Percentiles rank a stretch among this genome's conserved stretches.
phyloP scores from a whole-genome alignment of 23 red algal genomes.

The Gracilaria caudata region DNA sequence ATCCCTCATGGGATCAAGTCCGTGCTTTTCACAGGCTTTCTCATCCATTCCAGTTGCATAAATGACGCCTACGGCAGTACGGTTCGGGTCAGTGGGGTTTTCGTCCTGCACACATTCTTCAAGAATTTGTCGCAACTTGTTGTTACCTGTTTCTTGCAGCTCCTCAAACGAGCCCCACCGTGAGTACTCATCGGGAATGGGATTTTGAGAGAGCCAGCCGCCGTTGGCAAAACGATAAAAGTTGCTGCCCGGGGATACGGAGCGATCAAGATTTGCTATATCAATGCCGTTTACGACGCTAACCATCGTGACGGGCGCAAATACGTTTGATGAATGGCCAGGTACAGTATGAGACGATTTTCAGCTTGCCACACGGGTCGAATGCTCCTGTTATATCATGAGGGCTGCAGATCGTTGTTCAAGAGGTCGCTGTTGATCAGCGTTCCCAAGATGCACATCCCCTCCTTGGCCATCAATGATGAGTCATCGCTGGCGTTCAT shows the following conservation, averaged over 20 bases:
- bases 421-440: too few relatives aligned
- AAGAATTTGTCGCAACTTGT: constrained; percentile 61
- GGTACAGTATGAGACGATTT: too few relatives aligned
- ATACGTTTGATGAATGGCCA: too few relatives aligned
- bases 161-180: constrained; percentile 82
- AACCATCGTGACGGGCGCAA: neutral
- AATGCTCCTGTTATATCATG: too few relatives aligned
- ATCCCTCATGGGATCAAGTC: constrained; percentile 33
- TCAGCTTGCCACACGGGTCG: too few relatives aligned
- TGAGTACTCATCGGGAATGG: constrained; percentile 62
- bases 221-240: constrained; percentile 94
- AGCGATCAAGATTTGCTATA: constrained; percentile 61
- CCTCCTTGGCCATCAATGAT: too few relatives aligned
- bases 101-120: constrained; percentile 52
- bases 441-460: too few relatives aligned
- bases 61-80: constrained; percentile 28
- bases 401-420: too few relatives aligned
- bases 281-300: constrained; percentile 52
- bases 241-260: constrained; percentile 68
- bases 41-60: constrained; percentile 75
- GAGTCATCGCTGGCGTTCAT: too few relatives aligned
- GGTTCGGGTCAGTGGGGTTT: constrained; percentile 37
- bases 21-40: constrained; percentile 21
- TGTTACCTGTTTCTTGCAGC: constrained; percentile 54
- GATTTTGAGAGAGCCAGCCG: constrained; percentile 75